These are phyloP conservation scores for Fomitopsis pulvina DNA, from an alignment of 768 basidiomycete species.

Conservation along the genomic window DNA sequence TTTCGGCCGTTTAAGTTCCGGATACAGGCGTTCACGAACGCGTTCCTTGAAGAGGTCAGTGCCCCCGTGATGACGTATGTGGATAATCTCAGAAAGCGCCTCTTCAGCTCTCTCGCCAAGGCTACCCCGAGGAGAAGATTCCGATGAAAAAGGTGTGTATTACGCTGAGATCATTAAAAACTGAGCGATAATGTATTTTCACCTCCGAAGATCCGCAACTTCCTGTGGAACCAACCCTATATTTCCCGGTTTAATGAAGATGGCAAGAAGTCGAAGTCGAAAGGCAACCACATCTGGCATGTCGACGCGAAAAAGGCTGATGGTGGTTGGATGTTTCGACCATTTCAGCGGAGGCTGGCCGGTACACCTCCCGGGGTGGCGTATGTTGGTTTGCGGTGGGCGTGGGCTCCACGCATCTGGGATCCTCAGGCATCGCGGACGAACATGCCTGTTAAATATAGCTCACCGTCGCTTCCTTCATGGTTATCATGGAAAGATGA, in stretches of 20 bases:
- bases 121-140: conserved; percentile 90
- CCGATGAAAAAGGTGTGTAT: conserved; percentile 89
- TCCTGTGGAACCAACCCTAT: conserved; percentile 90
- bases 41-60: conserved; percentile 85
- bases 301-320: conserved; percentile 89
- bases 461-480: conserved; percentile 71
- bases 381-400: conserved; percentile 75
- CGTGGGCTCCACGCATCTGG: conserved; percentile 93
- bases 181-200: too few relatives aligned
- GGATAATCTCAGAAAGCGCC: conserved; percentile 6
- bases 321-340: conserved; percentile 80
- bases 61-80: conserved; percentile 10
- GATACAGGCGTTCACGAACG: conserved; percentile 95
- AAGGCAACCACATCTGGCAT: conserved; percentile 99
- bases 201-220: conserved; percentile 69
- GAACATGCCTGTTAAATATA: conserved; percentile 73
- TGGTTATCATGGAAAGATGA: conserved; percentile 91
- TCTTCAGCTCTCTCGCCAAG: conserved; percentile 68
- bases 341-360: conserved; percentile 83
- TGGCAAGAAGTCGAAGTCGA: conserved; percentile 98
- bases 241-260: conserved; percentile 98
- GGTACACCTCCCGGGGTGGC: conserved; percentile 78
- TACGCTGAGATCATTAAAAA: too few relatives aligned
- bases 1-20: conserved; percentile 99
- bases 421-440: conserved; percentile 89